Percentiles rank a stretch among this genome's conserved stretches.
These are phyloP conservation scores for Corynascus novoguineensis DNA, from an alignment of 495 filamentous ascomycete genomes.

Conservation along the genomic window DNA sequence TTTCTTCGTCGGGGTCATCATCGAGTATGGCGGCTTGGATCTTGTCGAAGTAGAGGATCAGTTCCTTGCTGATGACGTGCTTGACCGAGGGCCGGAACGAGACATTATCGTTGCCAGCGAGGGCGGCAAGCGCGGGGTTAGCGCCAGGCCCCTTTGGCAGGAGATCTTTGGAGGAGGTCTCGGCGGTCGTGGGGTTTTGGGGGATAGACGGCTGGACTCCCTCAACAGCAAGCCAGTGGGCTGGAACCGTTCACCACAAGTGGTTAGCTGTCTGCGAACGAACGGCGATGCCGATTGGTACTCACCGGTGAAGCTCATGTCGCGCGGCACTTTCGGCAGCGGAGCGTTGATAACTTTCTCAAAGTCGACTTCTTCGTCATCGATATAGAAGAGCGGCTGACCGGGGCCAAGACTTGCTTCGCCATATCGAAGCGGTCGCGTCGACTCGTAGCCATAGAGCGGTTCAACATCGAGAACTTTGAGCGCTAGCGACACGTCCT, in stretches of 20 bases:
- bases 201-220: constrained; percentile 93
- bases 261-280: constrained; percentile 9
- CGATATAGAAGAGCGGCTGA: constrained; percentile 95
- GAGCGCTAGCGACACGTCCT: constrained; percentile 79
- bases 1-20: constrained; percentile 68
- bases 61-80: constrained; percentile 89
- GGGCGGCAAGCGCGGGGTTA: constrained; percentile 72
- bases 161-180: constrained; percentile 72
- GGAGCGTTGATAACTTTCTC: constrained; percentile 97
- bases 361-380: constrained; percentile 98
- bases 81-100: constrained; percentile 86
- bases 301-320: constrained; percentile 83
- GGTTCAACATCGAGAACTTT: constrained; percentile 86
- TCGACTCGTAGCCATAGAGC: constrained; percentile 90
- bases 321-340: constrained; percentile 88
- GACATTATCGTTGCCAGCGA: constrained; percentile 76
- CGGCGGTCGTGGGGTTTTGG: constrained; percentile 84
- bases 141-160: constrained; percentile 83
- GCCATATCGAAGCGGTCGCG: constrained; percentile 78
- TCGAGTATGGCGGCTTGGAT: constrained; percentile 81
- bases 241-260: constrained; percentile 45
- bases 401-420: constrained; percentile 90
- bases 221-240: constrained; percentile 93
- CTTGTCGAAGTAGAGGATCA: constrained; percentile 95
- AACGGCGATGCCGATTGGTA: neutral